Evolutionary conservation across 345 rosid species (phyloP).

Genomic region (Syzygium aqueum): DNA sequence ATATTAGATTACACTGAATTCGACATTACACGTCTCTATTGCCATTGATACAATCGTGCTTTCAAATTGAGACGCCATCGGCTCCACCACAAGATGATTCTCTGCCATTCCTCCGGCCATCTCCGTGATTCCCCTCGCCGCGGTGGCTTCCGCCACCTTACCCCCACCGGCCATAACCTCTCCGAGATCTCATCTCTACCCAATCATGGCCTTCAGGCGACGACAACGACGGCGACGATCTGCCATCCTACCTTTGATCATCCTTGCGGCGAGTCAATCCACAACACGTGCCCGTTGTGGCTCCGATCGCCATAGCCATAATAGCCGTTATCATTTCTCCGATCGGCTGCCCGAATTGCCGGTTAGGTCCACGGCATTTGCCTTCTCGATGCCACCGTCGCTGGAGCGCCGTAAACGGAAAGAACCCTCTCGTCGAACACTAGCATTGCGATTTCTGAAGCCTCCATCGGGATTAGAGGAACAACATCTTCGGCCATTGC

Average conservation of each 20-base stretch:
- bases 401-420: not conserved
- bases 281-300: not conserved
- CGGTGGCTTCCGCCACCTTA: no score
- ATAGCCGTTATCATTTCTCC: not conserved
- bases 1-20: not conserved
- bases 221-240: not conserved
- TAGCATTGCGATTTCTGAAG: not conserved
- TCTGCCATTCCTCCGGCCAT: no score
- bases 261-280: not conserved
- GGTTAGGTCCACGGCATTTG: not conserved
- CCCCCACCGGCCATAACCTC: no score
- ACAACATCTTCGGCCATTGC: not conserved
- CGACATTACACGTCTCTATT: not conserved
- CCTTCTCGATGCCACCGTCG: not conserved
- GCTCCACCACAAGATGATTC: no score
- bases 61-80: no score
- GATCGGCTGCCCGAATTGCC: not conserved
- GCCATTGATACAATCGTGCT: not conserved
- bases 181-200: not conserved
- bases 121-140: no score
- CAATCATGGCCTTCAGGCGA: not conserved
- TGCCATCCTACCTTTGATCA: not conserved
- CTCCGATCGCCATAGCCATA: not conserved
- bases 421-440: not conserved
- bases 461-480: not conserved